Conservation (phyloP, 306 rosid genomes). For the Prunus padus region DNA sequence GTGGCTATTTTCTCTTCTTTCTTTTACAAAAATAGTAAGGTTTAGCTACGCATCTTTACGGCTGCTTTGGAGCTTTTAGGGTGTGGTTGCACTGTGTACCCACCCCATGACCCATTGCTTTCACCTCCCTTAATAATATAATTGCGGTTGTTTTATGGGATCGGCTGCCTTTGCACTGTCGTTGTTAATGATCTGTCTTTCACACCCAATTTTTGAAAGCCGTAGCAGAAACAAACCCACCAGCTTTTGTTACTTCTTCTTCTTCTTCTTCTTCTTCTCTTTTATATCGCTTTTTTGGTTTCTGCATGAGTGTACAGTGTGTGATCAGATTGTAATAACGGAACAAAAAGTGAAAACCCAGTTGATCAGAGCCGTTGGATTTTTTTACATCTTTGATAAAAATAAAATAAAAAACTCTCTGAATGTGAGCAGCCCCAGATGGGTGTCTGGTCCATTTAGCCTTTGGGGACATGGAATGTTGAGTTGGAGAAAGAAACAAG, state of each 20-base stretch:
- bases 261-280: background rate
- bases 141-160: slow-evolving; percentile 49
- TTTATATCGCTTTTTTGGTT: background rate
- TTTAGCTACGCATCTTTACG: slow-evolving; percentile 20
- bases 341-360: slow-evolving; percentile 17
- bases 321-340: background rate
- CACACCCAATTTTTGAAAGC: slow-evolving; percentile 1
- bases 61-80: slow-evolving; percentile 27
- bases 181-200: slow-evolving; percentile 39
- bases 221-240: slow-evolving; percentile 16
- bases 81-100: background rate
- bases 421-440: slow-evolving; percentile 4
- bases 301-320: slow-evolving; percentile 7
- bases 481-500: slow-evolving; percentile 4
- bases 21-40: slow-evolving; percentile 8
- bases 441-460: slow-evolving; percentile 24
- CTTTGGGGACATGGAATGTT: slow-evolving; percentile 32
- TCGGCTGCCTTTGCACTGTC: slow-evolving; percentile 56
- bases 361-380: slow-evolving; percentile 23
- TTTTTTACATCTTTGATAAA: background rate
- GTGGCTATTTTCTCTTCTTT: background rate
- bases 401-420: background rate
- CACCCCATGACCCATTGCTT: slow-evolving; percentile 24
- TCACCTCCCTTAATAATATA: slow-evolving; percentile 13
- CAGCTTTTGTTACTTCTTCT: background rate